These are phyloP conservation scores for Triticum monococcum DNA, from an alignment of 176 grass and related monocot genomes.

Conservation along the genomic window DNA sequence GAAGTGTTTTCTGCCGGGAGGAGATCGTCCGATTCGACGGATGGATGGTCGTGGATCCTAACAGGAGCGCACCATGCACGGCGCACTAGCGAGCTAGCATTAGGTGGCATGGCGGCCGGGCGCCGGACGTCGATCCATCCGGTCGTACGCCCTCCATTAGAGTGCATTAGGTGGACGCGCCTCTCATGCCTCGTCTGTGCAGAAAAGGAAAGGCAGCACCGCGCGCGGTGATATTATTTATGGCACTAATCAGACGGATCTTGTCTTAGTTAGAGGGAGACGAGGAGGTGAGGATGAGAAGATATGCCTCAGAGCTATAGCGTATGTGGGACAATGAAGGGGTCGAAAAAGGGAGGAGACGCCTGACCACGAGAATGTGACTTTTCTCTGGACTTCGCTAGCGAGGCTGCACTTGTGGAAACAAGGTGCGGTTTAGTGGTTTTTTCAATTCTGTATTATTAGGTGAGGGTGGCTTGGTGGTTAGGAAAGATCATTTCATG, in stretches of 20 bases:
- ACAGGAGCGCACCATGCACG: constrained; percentile 47
- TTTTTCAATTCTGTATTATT: no score
- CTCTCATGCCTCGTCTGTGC: neutral
- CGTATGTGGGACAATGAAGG: neutral
- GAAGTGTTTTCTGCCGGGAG: constrained; percentile 17
- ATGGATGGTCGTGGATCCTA: constrained; percentile 31
- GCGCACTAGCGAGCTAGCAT: neutral
- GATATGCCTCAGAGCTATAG: neutral
- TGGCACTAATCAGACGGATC: neutral
- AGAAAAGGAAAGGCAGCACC: neutral
- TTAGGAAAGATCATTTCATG: no score
- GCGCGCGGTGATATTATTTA: neutral
- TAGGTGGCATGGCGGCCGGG: neutral
- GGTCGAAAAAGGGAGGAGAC: neutral
- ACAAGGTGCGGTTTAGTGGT: neutral
- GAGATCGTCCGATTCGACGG: neutral
- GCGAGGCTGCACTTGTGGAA: neutral
- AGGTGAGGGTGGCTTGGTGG: no score
- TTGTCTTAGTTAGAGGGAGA: neutral
- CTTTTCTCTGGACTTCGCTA: neutral
- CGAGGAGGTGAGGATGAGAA: neutral
- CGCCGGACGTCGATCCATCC: neutral
- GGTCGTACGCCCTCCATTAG: constrained; percentile 2
- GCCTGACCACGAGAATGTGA: neutral
- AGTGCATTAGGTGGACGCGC: neutral